Evolutionary conservation across 2,329 filamentous ascomycete species (phyloP).

Genomic region (Aspergillus alliaceus): DNA sequence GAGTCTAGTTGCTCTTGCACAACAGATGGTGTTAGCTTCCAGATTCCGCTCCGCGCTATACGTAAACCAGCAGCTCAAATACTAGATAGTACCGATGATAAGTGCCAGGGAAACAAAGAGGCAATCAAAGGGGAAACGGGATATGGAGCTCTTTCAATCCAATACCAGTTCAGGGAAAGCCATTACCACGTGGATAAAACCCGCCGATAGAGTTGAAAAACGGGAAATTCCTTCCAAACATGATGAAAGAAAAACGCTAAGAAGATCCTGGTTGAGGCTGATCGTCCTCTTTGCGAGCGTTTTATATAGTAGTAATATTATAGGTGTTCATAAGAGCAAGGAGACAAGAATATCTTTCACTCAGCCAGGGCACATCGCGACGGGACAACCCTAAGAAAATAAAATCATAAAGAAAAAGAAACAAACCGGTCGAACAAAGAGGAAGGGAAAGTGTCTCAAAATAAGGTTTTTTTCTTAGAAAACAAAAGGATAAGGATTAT

Average conservation of each 20-base stretch:
- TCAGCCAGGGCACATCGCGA: constrained; percentile 15
- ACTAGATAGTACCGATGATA: neutral
- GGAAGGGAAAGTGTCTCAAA: neutral
- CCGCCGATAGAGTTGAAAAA: constrained; percentile 37
- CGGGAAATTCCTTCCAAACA: constrained; percentile 43
- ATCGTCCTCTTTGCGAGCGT: constrained; percentile 3
- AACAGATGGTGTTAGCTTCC: constrained; percentile 24
- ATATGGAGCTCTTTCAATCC: neutral
- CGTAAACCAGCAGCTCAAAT: neutral
- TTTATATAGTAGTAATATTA: constrained; percentile 6
- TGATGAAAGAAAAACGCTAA: constrained; percentile 26
- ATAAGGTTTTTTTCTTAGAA: too few relatives aligned
- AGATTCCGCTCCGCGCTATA: neutral
- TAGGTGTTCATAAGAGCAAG: neutral
- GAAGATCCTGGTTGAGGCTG: constrained; percentile 6
- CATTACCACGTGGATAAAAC: constrained; percentile 45
- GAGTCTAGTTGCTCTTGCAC: constrained; percentile 36
- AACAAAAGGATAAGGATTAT: constrained; percentile 7
- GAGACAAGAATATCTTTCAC: neutral
- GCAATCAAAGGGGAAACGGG: neutral
- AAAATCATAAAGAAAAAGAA: constrained; percentile 9
- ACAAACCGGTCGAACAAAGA: constrained; percentile 15
- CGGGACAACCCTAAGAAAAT: constrained; percentile 5
- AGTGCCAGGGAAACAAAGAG: neutral
- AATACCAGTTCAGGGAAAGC: constrained; percentile 18